Conservation (phyloP, 2,329 filamentous ascomycete genomes). For the Didymosphaeria variabile region DNA sequence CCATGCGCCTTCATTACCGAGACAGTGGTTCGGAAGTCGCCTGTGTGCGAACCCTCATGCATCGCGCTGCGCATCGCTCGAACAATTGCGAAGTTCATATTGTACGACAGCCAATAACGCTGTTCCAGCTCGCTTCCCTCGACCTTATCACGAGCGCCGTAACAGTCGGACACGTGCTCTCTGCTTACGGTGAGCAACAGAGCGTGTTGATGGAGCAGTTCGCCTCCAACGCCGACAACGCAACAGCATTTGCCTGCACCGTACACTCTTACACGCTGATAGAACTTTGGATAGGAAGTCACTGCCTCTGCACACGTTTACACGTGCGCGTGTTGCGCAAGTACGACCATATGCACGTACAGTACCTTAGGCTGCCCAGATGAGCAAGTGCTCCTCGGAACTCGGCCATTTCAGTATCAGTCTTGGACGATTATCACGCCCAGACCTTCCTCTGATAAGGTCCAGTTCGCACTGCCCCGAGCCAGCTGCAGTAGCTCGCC, state of each 20-base stretch:
- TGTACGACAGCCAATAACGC: background rate
- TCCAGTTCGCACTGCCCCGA: constrained; percentile 1
- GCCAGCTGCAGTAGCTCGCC: background rate
- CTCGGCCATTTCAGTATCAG: constrained; percentile 5
- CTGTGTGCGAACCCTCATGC: constrained; percentile 4
- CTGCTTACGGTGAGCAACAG: background rate
- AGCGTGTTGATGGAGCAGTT: background rate
- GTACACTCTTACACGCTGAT: background rate
- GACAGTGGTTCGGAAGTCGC: constrained; percentile 12
- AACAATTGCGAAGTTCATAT: background rate
- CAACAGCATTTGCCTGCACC: background rate
- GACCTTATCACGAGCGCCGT: constrained; percentile 7
- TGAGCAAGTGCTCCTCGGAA: constrained; percentile 4
- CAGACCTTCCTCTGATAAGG: constrained; percentile 7
- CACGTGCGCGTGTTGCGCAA: background rate
- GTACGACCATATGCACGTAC: background rate
- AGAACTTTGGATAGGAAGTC: background rate
- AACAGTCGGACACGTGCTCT: background rate
- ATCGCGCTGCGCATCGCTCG: background rate
- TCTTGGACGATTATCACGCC: background rate
- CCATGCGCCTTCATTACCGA: constrained; percentile 2
- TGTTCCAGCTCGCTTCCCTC: background rate
- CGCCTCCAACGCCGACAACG: background rate
- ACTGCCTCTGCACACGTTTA: background rate
- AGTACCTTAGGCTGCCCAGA: background rate